phyloP scores from a whole-genome alignment of 2,329 filamentous ascomycete genomes.

The Paraphoma chrysanthemicola region DNA sequence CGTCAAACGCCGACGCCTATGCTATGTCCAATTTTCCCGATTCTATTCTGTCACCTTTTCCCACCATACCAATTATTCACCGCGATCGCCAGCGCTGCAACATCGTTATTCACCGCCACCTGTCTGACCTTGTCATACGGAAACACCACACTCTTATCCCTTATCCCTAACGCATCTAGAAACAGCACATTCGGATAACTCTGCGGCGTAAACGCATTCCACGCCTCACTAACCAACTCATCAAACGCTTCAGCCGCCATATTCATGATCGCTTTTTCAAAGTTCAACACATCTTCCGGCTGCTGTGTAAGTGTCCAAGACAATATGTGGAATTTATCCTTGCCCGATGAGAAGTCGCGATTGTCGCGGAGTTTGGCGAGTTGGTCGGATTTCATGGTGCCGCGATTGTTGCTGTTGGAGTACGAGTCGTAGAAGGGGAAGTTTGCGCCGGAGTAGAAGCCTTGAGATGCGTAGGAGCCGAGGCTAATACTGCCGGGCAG shows the following conservation, averaged over 20 bases:
- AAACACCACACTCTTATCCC: slow-evolving; percentile 40
- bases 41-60: slow-evolving; percentile 29
- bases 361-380: slow-evolving; percentile 44
- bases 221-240: slow-evolving; percentile 40
- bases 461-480: slow-evolving; percentile 39
- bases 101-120: slow-evolving; percentile 34
- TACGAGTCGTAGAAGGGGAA: slow-evolving; percentile 47
- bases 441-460: slow-evolving; percentile 43
- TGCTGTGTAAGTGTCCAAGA: slow-evolving; percentile 48
- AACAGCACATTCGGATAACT: slow-evolving; percentile 46
- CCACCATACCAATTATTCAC: slow-evolving; percentile 45
- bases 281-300: slow-evolving; percentile 40
- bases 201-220: slow-evolving; percentile 42
- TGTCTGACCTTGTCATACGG: slow-evolving; percentile 35
- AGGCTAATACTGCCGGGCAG: slow-evolving; percentile 36
- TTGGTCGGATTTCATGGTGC: slow-evolving; percentile 46
- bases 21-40: slow-evolving; percentile 20
- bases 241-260: slow-evolving; percentile 38
- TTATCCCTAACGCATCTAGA: slow-evolving; percentile 42
- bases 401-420: slow-evolving; percentile 43
- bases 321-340: slow-evolving; percentile 44
- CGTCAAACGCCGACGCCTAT: too few relatives aligned
- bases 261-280: slow-evolving; percentile 44
- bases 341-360: slow-evolving; percentile 38
- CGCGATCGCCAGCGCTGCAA: slow-evolving; percentile 43